Evolutionary conservation across 2,329 filamentous ascomycete genomes (phyloP), one percentile per base, ranked within the genome.

Genomic region (Aspergillus sp.): DNA sequence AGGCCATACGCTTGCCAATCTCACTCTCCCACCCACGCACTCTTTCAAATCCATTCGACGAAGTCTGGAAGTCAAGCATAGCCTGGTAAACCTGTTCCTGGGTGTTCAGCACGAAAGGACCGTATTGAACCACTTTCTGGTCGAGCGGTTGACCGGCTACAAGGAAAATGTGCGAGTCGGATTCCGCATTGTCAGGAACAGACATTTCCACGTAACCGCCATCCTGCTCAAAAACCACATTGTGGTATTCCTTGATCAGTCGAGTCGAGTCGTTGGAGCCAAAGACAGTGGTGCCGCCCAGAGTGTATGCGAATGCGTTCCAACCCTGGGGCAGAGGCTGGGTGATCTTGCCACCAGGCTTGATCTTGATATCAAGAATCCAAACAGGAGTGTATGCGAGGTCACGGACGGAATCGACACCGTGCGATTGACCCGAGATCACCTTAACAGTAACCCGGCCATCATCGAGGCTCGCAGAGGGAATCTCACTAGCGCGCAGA

Each of bases 321-420:
- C 90, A 97, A 23, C 83, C 85, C 52, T 76, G 71, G 0, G 91
- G 91, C 2, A 97, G 64, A 4, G 80, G 69, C 72, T 97, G 91
- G 19, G 75, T 77, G 55, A 97, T 74, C 50, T 76, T 81, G 42
- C 88, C 90, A 46, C 91, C 91, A 0, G 90, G 90, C 60, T 82
- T 73, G 46, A 97, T 80, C 17, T 80, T 83, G 45, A 96, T 75
- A 65, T 97, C 91, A 41, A 97, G 76, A 53, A 95, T 77, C 91
- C 91, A 97, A n/a, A 97, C 90, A 0, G 93, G 93, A 1, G 91
- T 97, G 70, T 97, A 96, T 12, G 91, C 90, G 41, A 97, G 75
- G 62, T 97, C 90, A 64, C 91, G 83, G 46, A 95, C 81, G 12
- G 84, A 89, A 63, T 96, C 90, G 45, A 93, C 81, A 41, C 88